Evolutionary conservation across 352 stramenopile species (phyloP).

Genomic region (Pythium rhizo-oryzae): DNA sequence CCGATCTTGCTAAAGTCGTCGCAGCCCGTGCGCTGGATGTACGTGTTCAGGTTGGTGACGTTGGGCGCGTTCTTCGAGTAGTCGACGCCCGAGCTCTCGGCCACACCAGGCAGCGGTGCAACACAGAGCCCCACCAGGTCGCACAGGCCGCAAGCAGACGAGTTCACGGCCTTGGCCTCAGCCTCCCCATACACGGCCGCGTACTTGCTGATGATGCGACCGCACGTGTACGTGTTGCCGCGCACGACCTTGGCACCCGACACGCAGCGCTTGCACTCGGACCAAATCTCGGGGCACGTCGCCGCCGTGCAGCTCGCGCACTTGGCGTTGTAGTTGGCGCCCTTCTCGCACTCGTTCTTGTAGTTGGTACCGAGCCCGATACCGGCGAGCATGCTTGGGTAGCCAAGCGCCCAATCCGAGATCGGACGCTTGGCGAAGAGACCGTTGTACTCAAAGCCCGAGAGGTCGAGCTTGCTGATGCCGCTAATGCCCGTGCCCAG

Average conservation of each 20-base stretch:
- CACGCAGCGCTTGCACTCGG: conserved; percentile 51
- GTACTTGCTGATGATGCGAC: conserved; percentile 41
- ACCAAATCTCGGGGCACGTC: conserved; percentile 43
- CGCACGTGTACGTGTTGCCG: conserved; percentile 50
- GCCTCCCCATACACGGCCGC: conserved; percentile 44
- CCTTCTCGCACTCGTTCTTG: conserved; percentile 49
- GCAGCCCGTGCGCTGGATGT: conserved; percentile 64
- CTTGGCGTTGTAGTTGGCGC: conserved; percentile 28
- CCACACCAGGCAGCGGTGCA: conserved; percentile 49
- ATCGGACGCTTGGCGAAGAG: conserved; percentile 61
- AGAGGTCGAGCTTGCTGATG: conserved; percentile 50
- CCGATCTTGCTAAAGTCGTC: conserved; percentile 56
- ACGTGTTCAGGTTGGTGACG: conserved; percentile 40
- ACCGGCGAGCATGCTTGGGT: conserved; percentile 67
- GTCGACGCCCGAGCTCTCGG: conserved; percentile 60
- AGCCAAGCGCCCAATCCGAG: conserved; percentile 64
- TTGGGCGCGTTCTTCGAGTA: conserved; percentile 54
- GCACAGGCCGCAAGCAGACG: conserved; percentile 48
- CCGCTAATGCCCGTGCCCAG: conserved; percentile 29
- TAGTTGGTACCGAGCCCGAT: conserved; percentile 64
- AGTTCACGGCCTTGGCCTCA: conserved; percentile 30
- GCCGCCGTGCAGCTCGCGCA: conserved; percentile 21
- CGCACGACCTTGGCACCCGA: conserved; percentile 32
- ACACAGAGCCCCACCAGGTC: conserved; percentile 45
- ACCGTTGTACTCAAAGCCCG: conserved; percentile 74